Conservation (phyloP, 345 rosid species). For the Microcos paniculata region DNA sequence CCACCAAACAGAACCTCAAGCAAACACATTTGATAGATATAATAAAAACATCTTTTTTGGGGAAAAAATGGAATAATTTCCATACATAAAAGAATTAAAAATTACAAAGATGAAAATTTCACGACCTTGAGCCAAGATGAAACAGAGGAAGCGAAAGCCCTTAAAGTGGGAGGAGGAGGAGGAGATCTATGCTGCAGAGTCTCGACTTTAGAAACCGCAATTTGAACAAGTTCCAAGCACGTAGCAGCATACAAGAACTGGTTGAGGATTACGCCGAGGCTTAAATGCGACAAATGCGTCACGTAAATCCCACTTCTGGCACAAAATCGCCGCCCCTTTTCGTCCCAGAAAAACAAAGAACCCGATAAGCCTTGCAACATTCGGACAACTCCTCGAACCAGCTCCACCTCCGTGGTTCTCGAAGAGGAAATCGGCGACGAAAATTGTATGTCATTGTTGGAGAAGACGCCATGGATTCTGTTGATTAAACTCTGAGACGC, state of each 20-base stretch:
- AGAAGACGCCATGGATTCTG: slow-evolving; percentile 34
- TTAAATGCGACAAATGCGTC: slow-evolving; percentile 65
- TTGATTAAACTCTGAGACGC: slow-evolving; percentile 29
- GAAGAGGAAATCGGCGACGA: slow-evolving; percentile 34
- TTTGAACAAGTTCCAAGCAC: slow-evolving; percentile 70
- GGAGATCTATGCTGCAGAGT: slow-evolving; percentile 25
- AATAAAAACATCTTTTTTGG: neutral
- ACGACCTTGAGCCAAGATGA: slow-evolving; percentile 76
- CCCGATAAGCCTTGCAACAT: slow-evolving; percentile 81
- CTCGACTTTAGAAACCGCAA: slow-evolving; percentile 38
- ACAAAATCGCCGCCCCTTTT: slow-evolving; percentile 34
- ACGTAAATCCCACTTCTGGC: slow-evolving; percentile 53
- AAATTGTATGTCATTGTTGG: slow-evolving; percentile 39
- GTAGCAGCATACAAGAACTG: slow-evolving; percentile 72
- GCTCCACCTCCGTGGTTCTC: slow-evolving; percentile 57
- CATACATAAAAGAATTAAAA: neutral
- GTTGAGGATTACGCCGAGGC: slow-evolving; percentile 56
- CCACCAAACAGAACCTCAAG: slow-evolving; percentile 12
- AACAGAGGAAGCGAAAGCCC: slow-evolving; percentile 69
- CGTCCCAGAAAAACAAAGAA: slow-evolving; percentile 66
- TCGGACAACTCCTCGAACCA: slow-evolving; percentile 64
- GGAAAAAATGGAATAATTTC: no score
- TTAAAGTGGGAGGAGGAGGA: slow-evolving; percentile 69
- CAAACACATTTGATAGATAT: neutral
- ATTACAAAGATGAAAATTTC: neutral